phyloP scores from a whole-genome alignment of 129 eudicot genomes.

The Flaveria trinervia region DNA sequence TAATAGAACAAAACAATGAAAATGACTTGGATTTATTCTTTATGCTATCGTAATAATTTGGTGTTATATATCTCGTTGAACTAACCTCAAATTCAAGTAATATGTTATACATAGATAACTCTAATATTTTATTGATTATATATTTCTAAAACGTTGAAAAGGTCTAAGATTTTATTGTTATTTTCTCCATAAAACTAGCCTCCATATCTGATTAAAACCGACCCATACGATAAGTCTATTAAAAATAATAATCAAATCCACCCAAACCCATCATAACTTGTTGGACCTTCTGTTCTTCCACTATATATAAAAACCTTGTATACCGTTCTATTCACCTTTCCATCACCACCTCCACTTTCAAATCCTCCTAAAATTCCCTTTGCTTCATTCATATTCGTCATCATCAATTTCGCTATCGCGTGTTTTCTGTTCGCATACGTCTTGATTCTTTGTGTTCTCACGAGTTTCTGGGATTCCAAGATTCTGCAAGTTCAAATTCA shows the following conservation, averaged over 20 bases:
- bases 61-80: too few species aligned
- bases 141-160: not conserved
- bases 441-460: not conserved
- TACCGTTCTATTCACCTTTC: conserved; percentile 22
- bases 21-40: too few species aligned
- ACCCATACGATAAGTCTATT: not conserved
- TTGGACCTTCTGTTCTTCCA: conserved; percentile 19
- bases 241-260: not conserved
- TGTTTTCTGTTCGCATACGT: not conserved
- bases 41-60: too few species aligned
- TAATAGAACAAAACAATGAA: too few species aligned
- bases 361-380: not conserved
- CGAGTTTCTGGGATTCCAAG: conserved; percentile 2
- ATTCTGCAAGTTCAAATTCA: conserved; percentile 26
- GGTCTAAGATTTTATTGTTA: conserved; percentile 22
- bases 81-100: too few species aligned
- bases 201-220: conserved; percentile 21
- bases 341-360: conserved; percentile 9
- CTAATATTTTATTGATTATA: too few species aligned
- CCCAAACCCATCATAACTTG: conserved; percentile 28
- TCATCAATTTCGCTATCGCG: not conserved
- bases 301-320: conserved; percentile 22
- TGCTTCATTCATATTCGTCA: not conserved
- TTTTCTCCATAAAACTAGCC: conserved; percentile 22
- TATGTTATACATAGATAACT: too few species aligned